Base-by-base conservation (phyloP, 176 grass and related monocot species). In the Saccharum spontaneum region DNA sequence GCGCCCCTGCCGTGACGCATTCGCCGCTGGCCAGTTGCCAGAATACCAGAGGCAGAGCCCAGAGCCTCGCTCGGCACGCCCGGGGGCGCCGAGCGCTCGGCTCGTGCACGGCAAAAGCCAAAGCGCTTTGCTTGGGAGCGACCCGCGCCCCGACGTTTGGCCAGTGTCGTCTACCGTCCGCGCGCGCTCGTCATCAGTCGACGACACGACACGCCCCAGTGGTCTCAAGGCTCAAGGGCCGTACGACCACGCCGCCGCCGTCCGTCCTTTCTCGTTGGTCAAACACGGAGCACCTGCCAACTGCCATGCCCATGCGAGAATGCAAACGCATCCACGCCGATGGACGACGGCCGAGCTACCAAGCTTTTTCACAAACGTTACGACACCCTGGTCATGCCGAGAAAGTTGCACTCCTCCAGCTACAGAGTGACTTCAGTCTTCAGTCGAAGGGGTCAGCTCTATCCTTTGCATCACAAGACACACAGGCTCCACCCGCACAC, bases 1-100 rank as follows among this genome's bases (percentile, higher is more conserved):
- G 18, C 77, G 11, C 18, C 77, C 23, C 59, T 73, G 16, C 39
- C 72, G 79, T 70, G 40, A 54, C 86, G 73, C 80, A 71, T 10
- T 60, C 55, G 22, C 79, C 49, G 64, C 63, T 82, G 72, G 38
- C 49, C 20, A 20, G 67, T 57, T n/a, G 55, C 55, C 55, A 60
- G 22, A 60, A 57, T 57, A 22, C 55, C 55, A 60, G 55, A 20
- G 15, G 16, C 49, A 49, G 46, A 54, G 18, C 52, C 49, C 49
- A 49, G 46, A 54, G 18, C 52, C 54, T 59, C 55, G 55, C 22
- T 23, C 57, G n/a, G 57, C 69, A 36, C 49, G 66, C 36, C 40
- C 39, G n/a, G 59, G n/a, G 59, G 3, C 22, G 55, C 55, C 55
- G 22, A 60, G 55, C 6, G 6, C 82, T 13, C 23, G 73, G 26